Evolutionary conservation across 164 flowering plant species (phyloP), one percentile per base, ranked within the genome.

Genomic region (Chimonanthus salicifolius): DNA sequence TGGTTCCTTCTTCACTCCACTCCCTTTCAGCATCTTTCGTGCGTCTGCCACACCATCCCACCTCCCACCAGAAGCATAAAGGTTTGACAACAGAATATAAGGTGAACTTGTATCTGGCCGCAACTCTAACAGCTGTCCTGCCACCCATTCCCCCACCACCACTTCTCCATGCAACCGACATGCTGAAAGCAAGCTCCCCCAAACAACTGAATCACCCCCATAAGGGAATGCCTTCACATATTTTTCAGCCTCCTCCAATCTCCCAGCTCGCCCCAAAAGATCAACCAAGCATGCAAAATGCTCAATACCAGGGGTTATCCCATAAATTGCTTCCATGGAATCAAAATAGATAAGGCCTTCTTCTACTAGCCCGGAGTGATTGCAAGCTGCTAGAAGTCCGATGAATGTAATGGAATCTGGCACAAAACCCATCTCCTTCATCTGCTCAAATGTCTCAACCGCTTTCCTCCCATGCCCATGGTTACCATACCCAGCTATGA

Each of bases 231-330:
- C 78, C 50, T 72, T 71, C 69, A 79, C 66, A 77, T 83, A 87
- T 63, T 80, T 78, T 78, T 86, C 89, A 47, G 93, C 97, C 33
- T 87, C 88, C 6, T 63, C 70, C 64, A 90, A 77, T 74, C 84
- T 83, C 71, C 94, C 93, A 70, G 92, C 87, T 48, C 92, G 85
- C 69, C 94, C 93, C 70, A 92, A 75, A 70, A 90, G 62, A 85
- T 92, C 94, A 66, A 92, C 78, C 51, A 90, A 82, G 81, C 94
- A 90, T 74, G 91, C 83, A 46, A 89, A 79, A 83, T 92, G 97
- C 64, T 76, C 78, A 60, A 84, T 65, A 64, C 79, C 73, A 49
- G 91, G 92, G 33, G 66, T 11, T 67, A 92, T 81, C 15, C 85
- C 84, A 67, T 84, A 83, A 15, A 62, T 13, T 71, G 77, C 78